phyloP scores from a whole-genome alignment of 441 rosid species.

The Raphanus hybrid region DNA sequence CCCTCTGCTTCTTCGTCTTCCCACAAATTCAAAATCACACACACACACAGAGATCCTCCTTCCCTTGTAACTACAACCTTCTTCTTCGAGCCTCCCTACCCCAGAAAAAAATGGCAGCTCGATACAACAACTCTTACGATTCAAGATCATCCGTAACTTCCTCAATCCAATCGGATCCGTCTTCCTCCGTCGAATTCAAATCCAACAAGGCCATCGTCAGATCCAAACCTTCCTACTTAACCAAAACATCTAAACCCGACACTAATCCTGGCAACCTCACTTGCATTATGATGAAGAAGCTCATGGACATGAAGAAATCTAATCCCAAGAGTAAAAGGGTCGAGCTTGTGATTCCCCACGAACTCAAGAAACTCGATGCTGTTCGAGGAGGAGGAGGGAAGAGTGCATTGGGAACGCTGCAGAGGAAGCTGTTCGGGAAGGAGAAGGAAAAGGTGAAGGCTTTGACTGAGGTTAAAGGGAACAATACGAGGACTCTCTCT shows the following conservation, averaged over 20 bases:
- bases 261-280: conserved; percentile 50
- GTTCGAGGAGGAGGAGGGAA: conserved; percentile 45
- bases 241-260: conserved; percentile 31
- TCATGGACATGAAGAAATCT: conserved; percentile 43
- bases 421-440: conserved; percentile 82
- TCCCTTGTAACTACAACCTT: neutral
- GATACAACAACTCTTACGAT: conserved; percentile 75
- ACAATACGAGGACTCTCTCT: conserved; percentile 83
- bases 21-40: conserved; percentile 29
- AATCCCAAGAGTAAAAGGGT: conserved; percentile 45
- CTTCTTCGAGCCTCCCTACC: neutral
- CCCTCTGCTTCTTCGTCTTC: conserved; percentile 39
- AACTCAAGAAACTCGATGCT: conserved; percentile 66
- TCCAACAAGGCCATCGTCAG: conserved; percentile 54
- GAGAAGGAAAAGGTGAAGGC: conserved; percentile 64
- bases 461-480: conserved; percentile 71
- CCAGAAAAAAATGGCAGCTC: conserved; percentile 48
- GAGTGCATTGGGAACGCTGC: conserved; percentile 50
- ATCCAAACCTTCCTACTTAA: conserved; percentile 38
- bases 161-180: conserved; percentile 63
- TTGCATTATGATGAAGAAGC: conserved; percentile 62
- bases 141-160: conserved; percentile 67
- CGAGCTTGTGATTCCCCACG: conserved; percentile 67
- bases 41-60: neutral
- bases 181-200: conserved; percentile 61